Evolutionary conservation across 2,329 filamentous ascomycete genomes (phyloP).

Genomic region (Colletotrichum godetiae): DNA sequence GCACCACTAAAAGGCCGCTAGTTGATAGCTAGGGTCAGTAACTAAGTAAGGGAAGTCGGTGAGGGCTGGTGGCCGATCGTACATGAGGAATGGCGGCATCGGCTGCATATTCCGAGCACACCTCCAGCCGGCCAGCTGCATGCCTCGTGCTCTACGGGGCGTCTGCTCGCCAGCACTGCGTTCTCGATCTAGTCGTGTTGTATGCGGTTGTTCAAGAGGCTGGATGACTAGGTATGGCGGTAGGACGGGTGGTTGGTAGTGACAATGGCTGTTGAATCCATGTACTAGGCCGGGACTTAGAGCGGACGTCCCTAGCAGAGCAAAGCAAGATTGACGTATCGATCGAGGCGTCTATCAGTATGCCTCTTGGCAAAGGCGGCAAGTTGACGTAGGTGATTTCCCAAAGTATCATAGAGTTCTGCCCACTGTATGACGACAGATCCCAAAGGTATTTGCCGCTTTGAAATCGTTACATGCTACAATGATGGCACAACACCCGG

Average conservation of each 20-base stretch:
- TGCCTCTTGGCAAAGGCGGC: neutral
- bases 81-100: neutral
- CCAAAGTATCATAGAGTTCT: neutral
- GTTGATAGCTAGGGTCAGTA: neutral
- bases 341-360: neutral
- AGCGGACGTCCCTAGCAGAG: neutral
- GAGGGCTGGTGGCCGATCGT: neutral
- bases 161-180: neutral
- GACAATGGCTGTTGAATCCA: neutral
- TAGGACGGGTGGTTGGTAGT: neutral
- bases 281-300: neutral
- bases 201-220: neutral
- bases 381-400: neutral
- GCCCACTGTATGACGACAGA: neutral
- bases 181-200: neutral
- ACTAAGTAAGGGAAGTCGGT: conserved; percentile 3
- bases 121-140: conserved; percentile 8
- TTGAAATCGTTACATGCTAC: neutral
- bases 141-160: neutral
- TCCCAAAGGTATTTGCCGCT: neutral
- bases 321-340: neutral
- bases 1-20: neutral
- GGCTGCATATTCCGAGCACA: neutral
- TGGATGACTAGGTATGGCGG: neutral
- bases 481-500: conserved; percentile 3